Percentiles rank a stretch among this genome's conserved stretches.
phyloP scores from a whole-genome alignment of 306 rosid genomes.

The Elaeagnus macrophylla region DNA sequence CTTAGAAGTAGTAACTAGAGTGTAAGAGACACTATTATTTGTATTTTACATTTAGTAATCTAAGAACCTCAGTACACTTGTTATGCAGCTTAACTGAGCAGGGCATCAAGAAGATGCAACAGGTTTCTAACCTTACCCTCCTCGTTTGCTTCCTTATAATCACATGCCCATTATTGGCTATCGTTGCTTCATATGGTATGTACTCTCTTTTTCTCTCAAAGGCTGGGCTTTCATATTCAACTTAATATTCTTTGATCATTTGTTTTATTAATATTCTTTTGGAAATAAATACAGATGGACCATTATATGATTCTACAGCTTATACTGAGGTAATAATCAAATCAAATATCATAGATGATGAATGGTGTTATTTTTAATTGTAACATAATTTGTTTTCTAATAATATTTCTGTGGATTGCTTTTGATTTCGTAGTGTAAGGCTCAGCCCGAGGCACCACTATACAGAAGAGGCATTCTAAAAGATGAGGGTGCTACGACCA shows the following conservation, averaged over 20 bases:
- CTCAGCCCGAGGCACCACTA: constrained; percentile 49
- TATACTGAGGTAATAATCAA: constrained; percentile 48
- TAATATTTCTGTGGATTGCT: not conserved
- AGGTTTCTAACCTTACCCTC: constrained; percentile 10
- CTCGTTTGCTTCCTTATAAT: constrained; percentile 22
- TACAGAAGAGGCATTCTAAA: constrained; percentile 59
- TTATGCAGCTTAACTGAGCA: not conserved
- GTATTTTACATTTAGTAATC: not conserved
- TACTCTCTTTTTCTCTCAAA: not conserved
- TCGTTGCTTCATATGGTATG: constrained; percentile 52
- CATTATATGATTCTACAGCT: constrained; percentile 72
- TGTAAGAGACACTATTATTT: not conserved
- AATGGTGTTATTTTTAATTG: not conserved
- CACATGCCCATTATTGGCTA: constrained; percentile 1
- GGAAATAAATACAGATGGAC: constrained; percentile 56
- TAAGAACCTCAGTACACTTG: not conserved
- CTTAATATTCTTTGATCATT: not conserved
- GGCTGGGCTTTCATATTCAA: not conserved
- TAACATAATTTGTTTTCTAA: not conserved
- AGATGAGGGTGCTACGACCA: constrained; percentile 3
- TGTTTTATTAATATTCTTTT: not conserved
- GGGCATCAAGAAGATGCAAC: constrained; percentile 21
- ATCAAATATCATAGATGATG: not conserved
- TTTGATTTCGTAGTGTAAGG: constrained; percentile 45
- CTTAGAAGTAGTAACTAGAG: no score